phyloP scores from a whole-genome alignment of 1,284 basidiomycete genomes.

The Butyriboletus regius region DNA sequence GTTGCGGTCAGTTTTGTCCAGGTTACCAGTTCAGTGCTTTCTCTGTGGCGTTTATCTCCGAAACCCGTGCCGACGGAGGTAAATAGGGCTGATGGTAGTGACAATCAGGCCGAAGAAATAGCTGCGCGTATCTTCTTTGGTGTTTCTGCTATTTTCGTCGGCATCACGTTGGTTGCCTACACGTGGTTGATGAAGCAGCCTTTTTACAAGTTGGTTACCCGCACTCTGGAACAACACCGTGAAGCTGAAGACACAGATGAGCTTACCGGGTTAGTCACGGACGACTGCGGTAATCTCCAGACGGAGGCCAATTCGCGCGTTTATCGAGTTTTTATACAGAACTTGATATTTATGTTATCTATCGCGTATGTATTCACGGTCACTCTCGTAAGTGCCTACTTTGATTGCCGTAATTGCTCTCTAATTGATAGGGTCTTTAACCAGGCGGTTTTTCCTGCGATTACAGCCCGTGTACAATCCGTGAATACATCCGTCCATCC shows the following conservation, averaged over 20 bases:
- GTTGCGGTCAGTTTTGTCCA: conserved; percentile 64
- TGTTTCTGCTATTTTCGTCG: conserved; percentile 57
- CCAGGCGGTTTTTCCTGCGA: conserved; percentile 76
- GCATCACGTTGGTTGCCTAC: conserved; percentile 45
- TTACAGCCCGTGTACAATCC: conserved; percentile 67
- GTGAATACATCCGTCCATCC: conserved; percentile 52
- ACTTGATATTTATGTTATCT: conserved; percentile 61
- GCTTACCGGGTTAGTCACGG: conserved; percentile 33
- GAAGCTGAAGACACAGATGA: conserved; percentile 28
- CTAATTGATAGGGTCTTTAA: not conserved
- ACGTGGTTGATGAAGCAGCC: conserved; percentile 51
- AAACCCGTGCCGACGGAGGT: not conserved
- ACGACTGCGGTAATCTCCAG: conserved; percentile 19
- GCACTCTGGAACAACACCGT: conserved; percentile 33
- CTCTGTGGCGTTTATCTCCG: conserved; percentile 40
- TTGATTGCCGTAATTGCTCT: not conserved
- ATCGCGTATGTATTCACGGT: conserved; percentile 69
- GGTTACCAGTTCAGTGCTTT: conserved; percentile 52
- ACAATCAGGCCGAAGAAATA: conserved; percentile 47
- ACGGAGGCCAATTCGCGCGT: conserved; percentile 37
- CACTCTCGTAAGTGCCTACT: conserved; percentile 56
- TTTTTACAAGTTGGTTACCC: conserved; percentile 47
- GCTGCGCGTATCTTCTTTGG: conserved; percentile 65
- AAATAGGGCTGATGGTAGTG: conserved; percentile 2
- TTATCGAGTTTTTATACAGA: conserved; percentile 52